phyloP scores from a whole-genome alignment of 176 grass and related monocot genomes.

The Paspalum vaginatum region DNA sequence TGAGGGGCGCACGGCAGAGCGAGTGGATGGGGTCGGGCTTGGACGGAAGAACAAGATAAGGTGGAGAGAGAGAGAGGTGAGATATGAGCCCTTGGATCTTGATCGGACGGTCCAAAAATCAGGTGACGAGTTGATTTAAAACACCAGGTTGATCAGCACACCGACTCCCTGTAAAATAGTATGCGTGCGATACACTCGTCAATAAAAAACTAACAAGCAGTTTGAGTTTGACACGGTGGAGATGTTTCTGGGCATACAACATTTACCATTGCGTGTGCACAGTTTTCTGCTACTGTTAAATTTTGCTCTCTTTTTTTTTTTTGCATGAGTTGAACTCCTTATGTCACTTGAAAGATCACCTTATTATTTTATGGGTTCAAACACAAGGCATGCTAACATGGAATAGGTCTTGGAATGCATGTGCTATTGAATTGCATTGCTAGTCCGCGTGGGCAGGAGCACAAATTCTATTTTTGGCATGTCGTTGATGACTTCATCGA shows the following conservation, averaged over 20 bases:
- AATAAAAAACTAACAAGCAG: neutral
- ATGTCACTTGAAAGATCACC: neutral
- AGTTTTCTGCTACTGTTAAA: slow-evolving; percentile 8
- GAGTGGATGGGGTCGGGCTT: too few species aligned
- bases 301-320: neutral
- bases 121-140: too few species aligned
- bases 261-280: neutral
- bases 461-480: neutral
- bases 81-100: too few species aligned
- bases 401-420: slow-evolving; percentile 7
- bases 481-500: neutral
- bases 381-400: neutral
- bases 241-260: neutral
- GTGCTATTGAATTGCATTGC: neutral
- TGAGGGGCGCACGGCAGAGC: too few species aligned
- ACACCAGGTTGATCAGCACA: too few species aligned
- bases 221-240: neutral
- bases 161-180: too few species aligned
- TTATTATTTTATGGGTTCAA: neutral
- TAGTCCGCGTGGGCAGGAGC: neutral
- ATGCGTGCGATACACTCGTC: neutral
- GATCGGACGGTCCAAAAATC: too few species aligned
- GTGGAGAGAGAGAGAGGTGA: too few species aligned
- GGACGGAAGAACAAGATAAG: too few species aligned
- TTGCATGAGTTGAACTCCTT: neutral